These are phyloP conservation scores for Kewa caespitosa DNA, from an alignment of 179 eudicot genomes.

Conservation along the genomic window DNA sequence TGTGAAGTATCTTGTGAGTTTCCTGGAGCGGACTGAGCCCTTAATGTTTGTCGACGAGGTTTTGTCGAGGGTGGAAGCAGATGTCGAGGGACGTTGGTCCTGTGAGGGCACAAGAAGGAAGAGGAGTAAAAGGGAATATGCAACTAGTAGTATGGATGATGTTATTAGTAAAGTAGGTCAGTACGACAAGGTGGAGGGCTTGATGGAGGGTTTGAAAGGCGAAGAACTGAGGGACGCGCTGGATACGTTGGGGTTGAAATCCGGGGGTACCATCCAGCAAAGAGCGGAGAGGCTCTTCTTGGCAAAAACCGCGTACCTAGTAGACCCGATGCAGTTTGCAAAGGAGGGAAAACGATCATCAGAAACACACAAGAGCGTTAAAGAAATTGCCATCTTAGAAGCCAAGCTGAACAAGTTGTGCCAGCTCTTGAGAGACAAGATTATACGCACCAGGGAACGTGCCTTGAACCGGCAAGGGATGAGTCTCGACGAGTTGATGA, in stretches of 20 bases:
- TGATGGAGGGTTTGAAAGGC: not conserved
- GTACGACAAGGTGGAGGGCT: not conserved
- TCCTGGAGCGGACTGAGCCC: constrained; percentile 2
- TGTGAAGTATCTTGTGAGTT: constrained; percentile 8
- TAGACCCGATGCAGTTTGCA: not conserved
- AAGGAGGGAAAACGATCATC: no score
- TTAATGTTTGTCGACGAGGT: not conserved
- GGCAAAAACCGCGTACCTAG: not conserved
- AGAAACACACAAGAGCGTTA: not conserved
- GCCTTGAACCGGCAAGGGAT: constrained; percentile 12
- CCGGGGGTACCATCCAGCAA: not conserved
- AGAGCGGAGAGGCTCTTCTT: not conserved
- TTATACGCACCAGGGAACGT: constrained; percentile 11
- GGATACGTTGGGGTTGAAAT: not conserved
- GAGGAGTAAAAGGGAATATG: no score
- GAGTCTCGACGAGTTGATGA: not conserved
- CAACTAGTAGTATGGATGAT: no score
- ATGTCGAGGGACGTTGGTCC: not conserved
- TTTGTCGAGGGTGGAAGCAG: not conserved
- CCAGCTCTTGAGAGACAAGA: constrained; percentile 7
- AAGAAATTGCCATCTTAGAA: constrained; percentile 12
- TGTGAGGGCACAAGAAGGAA: not conserved
- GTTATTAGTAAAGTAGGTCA: no score
- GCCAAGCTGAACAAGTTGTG: constrained; percentile 23
- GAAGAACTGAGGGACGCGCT: not conserved